Percentiles rank a stretch among this genome's conserved stretches.
phyloP scores from a whole-genome alignment of 148 eudicot species.

The Vaccinium darrowii region DNA sequence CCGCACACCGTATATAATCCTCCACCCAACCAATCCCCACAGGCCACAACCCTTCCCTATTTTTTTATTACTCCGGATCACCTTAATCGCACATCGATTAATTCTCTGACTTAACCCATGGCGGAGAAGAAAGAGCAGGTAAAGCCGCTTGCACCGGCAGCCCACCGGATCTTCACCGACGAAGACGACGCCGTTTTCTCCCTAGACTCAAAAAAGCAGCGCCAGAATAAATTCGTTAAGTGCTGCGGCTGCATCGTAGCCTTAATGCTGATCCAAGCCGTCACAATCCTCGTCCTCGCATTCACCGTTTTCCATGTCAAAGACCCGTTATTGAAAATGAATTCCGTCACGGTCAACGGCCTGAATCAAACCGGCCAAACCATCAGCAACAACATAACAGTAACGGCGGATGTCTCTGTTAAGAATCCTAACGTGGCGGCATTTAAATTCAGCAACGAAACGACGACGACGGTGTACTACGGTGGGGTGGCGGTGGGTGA shows the following conservation, averaged over 20 bases:
- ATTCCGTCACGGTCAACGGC: constrained; percentile 29
- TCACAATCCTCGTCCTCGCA: constrained; percentile 26
- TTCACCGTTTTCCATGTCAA: constrained; percentile 47
- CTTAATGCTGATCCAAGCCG: constrained; percentile 13
- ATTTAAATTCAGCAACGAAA: constrained; percentile 30
- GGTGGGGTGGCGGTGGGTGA: constrained; percentile 35
- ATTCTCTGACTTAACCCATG: constrained; percentile 15
- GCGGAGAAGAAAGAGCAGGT: constrained; percentile 28
- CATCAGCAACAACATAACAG: constrained; percentile 24
- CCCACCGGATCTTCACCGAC: constrained; percentile 7
- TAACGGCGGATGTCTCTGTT: constrained; percentile 26
- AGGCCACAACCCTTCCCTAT: neutral
- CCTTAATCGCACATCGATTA: neutral
- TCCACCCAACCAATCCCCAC: neutral
- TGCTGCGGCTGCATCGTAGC: constrained; percentile 39
- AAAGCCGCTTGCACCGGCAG: constrained; percentile 37
- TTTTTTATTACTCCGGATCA: neutral
- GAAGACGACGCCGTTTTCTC: constrained; percentile 7
- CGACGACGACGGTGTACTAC: constrained; percentile 35
- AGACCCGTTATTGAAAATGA: constrained; percentile 31
- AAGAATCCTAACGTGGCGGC: constrained; percentile 54
- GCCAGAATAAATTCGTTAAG: constrained; percentile 21
- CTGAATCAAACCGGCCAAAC: constrained; percentile 4
- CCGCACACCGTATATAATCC: neutral
- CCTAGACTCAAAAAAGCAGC: neutral